Base-by-base conservation (phyloP, 2,329 filamentous ascomycete species). In the Drechslerella dactyloides region DNA sequence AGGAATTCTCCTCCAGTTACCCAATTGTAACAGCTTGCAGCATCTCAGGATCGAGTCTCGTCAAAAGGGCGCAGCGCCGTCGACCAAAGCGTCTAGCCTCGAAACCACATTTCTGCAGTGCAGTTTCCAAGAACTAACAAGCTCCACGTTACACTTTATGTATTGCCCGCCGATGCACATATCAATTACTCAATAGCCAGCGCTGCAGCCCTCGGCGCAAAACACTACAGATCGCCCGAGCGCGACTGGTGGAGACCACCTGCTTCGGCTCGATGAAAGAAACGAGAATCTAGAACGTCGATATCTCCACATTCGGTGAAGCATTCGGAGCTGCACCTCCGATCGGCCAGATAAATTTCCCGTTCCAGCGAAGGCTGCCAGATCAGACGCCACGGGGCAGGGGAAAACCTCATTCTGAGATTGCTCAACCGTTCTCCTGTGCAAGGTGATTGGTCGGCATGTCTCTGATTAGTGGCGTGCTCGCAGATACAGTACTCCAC, bases 11-110 rank as follows among this genome's bases (percentile, higher is more conserved):
- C 21, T 48, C 33, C 42, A 46, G 60, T 64, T 65, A 33, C 60
- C 60, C 68, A 65, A 65, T 72, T 72, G 64, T 54, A 65, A 70
- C 66, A 51, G 58, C 54, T 17, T 72, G 68, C 68, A 48, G 37
- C 13, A 63, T 64, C 54, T 37, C 60, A 60, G 55, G 50, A 59
- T 30, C 50, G 30, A 60, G 54, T 61, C 57, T 50, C n/a, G 60
- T 19, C 53, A 51, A 33, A 33, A 56, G 61, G 54, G 53, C 59
- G 60, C 65, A 65, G 44, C 64, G 63, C 66, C 35, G 50, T 64
- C 50, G 55, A 33, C 27, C 51, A 64, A 65, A 72, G 60, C 21
- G 15, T 50, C 46, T 54, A 69, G 59, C 60, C 64, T 51, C 56
- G 19, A 48, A 48, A 48, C 19, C 19, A 48, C 19, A 48, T 10